Evolutionary conservation across 345 rosid genomes (phyloP).

Genomic region (Brassica napus): DNA sequence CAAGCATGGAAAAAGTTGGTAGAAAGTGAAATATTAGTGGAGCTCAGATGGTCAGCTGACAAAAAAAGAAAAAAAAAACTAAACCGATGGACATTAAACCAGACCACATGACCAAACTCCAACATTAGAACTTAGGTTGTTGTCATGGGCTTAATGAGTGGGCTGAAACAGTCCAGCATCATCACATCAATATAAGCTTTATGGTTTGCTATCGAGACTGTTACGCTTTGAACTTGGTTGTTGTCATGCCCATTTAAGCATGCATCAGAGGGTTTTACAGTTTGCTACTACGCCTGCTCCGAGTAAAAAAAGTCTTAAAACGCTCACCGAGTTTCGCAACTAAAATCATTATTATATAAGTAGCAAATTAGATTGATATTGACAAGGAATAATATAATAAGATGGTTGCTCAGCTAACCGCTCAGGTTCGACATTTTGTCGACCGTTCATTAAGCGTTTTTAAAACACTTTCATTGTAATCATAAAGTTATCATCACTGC

Average conservation of each 20-base stretch:
- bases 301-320: background rate
- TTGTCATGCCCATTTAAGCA: background rate
- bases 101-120: background rate
- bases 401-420: conserved; percentile 59
- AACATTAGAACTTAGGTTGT: background rate
- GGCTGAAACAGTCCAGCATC: background rate
- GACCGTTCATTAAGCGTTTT: conserved; percentile 44
- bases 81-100: too few species aligned
- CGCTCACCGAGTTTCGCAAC: background rate
- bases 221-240: background rate
- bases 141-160: background rate
- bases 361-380: background rate
- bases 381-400: background rate
- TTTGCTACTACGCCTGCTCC: background rate
- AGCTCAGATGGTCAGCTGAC: too few species aligned
- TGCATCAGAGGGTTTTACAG: background rate
- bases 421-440: conserved; percentile 54
- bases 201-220: background rate
- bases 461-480: conserved; percentile 34
- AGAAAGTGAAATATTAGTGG: too few species aligned
- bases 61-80: too few species aligned
- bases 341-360: background rate
- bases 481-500: conserved; percentile 48
- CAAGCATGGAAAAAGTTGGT: too few species aligned
- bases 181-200: background rate